Base-by-base conservation (phyloP, 169 alveolate species). In the Cryptosporidium felis region DNA sequence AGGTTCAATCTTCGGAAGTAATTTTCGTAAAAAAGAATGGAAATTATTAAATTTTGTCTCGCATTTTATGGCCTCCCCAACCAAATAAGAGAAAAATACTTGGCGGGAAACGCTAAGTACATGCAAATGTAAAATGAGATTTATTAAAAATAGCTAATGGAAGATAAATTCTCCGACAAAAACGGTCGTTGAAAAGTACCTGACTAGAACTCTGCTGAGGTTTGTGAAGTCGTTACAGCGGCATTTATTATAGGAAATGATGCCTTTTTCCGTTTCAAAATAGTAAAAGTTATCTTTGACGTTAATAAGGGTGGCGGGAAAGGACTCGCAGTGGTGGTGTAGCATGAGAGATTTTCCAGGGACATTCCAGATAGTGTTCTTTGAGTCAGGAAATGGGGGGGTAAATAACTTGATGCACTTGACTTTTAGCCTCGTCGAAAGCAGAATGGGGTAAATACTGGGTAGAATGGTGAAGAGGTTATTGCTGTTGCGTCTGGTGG, bases 301-400 rank as follows among this genome's bases (percentile, higher is more conserved):
- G 18, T 8, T 28, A 30, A 18, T 23, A 10, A 74, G 26, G n/a
- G 26, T 74, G 10, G 82, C 82, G 44, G 65, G 59, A 49, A 47
- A 32, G 8, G 82, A 28, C 23, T 74, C 56, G n/a, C 56, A 51
- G 38, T 74, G 82, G 28, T 36, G 56, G 41, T 74, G 56, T 6
- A 74, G 5, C 82, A 74, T 74, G 41, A 74, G 56, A n/a, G 82
- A 74, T 49, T 74, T 42, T 1, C 82, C 82, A 16, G 82, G 82
- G 21, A 74, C 58, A 36, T 74, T 47, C 82, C 82, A 74, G 38
- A 36, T 18, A 14, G 56, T 34, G 41, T 74, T 74, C 26, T 49
- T 74, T 9, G 59, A 47, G 5, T 18, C 21, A 14, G 56, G 21
- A 74, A 32, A 18, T 4, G 14, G 26, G n/a, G n/a, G 34, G 41